Base-by-base conservation (phyloP, 2,329 filamentous ascomycete species). In the Endoconidiophora laricicola region DNA sequence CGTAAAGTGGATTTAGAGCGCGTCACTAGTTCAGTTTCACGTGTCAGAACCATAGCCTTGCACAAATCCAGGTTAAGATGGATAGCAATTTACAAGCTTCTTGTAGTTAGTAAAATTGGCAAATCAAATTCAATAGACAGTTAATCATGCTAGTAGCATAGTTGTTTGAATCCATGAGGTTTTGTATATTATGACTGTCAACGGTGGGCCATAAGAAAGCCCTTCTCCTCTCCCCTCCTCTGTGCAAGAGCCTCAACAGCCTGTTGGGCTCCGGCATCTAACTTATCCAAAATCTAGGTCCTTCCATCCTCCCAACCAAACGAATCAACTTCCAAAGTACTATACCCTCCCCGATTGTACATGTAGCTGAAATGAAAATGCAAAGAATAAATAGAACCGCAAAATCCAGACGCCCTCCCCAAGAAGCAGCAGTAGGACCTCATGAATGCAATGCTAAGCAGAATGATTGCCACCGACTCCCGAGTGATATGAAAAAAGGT, bases 381-480 rank as follows among this genome's bases (percentile, higher is more conserved):
- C 36, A 50, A 39, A 50, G 44, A 40, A 44, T 37, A 39, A 52
- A 46, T 42, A 50, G 43, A 48, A 50, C 48, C 44, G 29, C 36
- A 50, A 53, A 47, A 49, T 49, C 52, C 52, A 47, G 52, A 50
- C 48, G 52, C 52, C 52, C 46, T 44, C 48, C 40, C 46, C 43
- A 46, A 48, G 26, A 44, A 54, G 41, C 50, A 45, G 48, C 37
- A 50, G 39, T 33, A 48, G 44, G 48, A 53, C 52, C 52, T 41
- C 48, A 41, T 45, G 47, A 49, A 50, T 44, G 47, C 52, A 53
- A 53, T 53, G 47, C 48, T 50, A 50, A 50, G 52, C 41, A 51
- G 46, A 42, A 53, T 46, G 33, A 53, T 54, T 41, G 45, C 53
- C 50, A 46, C 49, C 53, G 26, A 54, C 53, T 50, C 44, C 49